These are phyloP conservation scores for Solanum hybrid DNA, from an alignment of 305 asterid species.

Conservation along the genomic window DNA sequence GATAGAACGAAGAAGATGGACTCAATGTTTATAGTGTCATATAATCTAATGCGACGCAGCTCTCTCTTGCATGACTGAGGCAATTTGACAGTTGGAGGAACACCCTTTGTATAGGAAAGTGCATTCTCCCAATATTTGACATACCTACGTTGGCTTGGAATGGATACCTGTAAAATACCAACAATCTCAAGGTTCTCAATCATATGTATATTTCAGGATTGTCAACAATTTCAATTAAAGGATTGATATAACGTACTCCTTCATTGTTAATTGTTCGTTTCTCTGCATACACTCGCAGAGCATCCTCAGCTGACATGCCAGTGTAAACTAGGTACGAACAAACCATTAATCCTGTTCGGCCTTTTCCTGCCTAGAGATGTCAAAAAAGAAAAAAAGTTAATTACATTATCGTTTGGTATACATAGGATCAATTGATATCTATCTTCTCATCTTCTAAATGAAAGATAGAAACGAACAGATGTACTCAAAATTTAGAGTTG, in stretches of 20 bases:
- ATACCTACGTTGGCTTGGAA: slow-evolving; percentile 77
- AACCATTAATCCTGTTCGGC: slow-evolving; percentile 84
- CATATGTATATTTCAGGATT: not conserved
- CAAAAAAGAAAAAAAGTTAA: not conserved
- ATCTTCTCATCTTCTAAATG: not conserved
- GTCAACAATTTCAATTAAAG: not conserved
- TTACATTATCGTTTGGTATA: not conserved
- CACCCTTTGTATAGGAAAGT: slow-evolving; percentile 23
- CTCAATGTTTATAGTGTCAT: slow-evolving; percentile 39
- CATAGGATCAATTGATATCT: not conserved
- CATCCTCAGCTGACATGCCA: slow-evolving; percentile 66
- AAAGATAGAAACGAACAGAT: not conserved
- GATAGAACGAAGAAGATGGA: slow-evolving; percentile 57
- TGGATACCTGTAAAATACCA: slow-evolving; percentile 45
- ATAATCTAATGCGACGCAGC: slow-evolving; percentile 52
- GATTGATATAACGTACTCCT: slow-evolving; percentile 38
- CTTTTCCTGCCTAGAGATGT: slow-evolving; percentile 67
- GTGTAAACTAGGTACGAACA: slow-evolving; percentile 51
- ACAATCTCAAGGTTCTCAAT: not conserved
- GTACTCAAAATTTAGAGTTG: not conserved
- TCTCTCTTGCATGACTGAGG: slow-evolving; percentile 47
- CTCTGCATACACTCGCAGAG: slow-evolving; percentile 61
- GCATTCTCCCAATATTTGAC: slow-evolving; percentile 62
- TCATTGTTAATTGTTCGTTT: slow-evolving; percentile 72
- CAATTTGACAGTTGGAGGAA: slow-evolving; percentile 33